These are phyloP conservation scores for Saturnispora zaruensis DNA, from an alignment of 805 yeast species.

Conservation along the genomic window DNA sequence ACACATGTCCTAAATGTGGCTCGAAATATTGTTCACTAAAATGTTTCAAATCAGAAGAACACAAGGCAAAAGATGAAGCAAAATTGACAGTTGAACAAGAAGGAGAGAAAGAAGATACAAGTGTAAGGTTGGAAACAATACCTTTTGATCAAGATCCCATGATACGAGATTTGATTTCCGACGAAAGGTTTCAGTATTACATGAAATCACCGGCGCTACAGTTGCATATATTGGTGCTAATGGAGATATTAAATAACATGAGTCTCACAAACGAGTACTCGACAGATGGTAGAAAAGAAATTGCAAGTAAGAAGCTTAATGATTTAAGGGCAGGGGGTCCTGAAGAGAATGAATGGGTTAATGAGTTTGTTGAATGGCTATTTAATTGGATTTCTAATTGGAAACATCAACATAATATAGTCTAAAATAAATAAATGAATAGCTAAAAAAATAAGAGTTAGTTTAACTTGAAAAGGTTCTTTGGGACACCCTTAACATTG, in stretches of 20 bases:
- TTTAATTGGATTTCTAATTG: slow-evolving; percentile 10
- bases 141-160: slow-evolving; percentile 15
- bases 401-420: background rate
- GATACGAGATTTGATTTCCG: slow-evolving; percentile 29
- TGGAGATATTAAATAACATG: slow-evolving; percentile 40
- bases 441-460: slow-evolving; percentile 17
- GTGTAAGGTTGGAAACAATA: background rate
- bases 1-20: slow-evolving; percentile 42
- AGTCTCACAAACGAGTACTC: slow-evolving; percentile 40
- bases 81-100: background rate
- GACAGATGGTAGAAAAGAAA: slow-evolving; percentile 45
- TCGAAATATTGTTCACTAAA: slow-evolving; percentile 46
- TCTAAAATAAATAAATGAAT: background rate
- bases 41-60: slow-evolving; percentile 47
- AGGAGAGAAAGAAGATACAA: background rate
- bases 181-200: slow-evolving; percentile 36
- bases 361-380: slow-evolving; percentile 41
- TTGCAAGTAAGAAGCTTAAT: slow-evolving; percentile 53
- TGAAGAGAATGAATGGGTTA: slow-evolving; percentile 59
- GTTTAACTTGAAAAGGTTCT: slow-evolving; percentile 15
- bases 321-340: slow-evolving; percentile 55
- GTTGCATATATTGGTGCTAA: slow-evolving; percentile 43
- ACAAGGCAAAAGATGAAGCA: slow-evolving; percentile 22
- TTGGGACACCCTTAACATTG: slow-evolving; percentile 30
- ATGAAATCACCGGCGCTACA: slow-evolving; percentile 47